Evolutionary conservation across 1,139 yeast genomes (phyloP).

Genomic region (Hemisphaericaspora xylanilytica): DNA sequence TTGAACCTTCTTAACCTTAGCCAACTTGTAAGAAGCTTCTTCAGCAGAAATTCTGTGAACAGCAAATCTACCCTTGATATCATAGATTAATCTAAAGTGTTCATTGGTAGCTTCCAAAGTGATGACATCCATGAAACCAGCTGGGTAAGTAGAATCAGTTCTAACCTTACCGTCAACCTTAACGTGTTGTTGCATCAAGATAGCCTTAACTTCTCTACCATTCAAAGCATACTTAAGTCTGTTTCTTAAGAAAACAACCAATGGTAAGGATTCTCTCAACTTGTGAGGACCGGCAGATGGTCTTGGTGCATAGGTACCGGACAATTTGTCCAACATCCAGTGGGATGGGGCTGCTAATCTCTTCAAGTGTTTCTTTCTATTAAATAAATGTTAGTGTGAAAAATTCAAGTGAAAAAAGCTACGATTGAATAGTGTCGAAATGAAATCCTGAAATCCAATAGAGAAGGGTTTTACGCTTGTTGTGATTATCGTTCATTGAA

Average conservation of each 20-base stretch:
- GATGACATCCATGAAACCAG: constrained; percentile 97
- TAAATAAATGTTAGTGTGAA: constrained; percentile 14
- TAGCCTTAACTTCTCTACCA: constrained; percentile 98
- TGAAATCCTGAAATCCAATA: constrained; percentile 1
- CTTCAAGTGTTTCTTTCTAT: constrained; percentile 92
- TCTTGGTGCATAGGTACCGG: constrained; percentile 98
- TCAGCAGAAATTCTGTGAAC: constrained; percentile 97
- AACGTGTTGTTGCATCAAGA: constrained; percentile 96
- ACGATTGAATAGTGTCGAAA: constrained; percentile 2
- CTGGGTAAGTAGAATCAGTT: constrained; percentile 95
- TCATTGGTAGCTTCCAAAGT: constrained; percentile 93
- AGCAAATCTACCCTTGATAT: constrained; percentile 95
- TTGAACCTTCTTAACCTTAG: constrained; percentile 92
- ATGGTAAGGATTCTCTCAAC: constrained; percentile 95
- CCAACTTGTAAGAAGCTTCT: constrained; percentile 94
- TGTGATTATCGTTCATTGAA: constrained; percentile 3
- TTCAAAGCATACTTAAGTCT: constrained; percentile 97
- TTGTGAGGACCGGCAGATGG: constrained; percentile 99
- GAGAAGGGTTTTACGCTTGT: constrained; percentile 2
- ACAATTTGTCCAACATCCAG: constrained; percentile 99
- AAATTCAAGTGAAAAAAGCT: background rate
- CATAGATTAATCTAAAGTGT: constrained; percentile 96
- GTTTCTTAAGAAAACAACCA: constrained; percentile 94
- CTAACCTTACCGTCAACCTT: constrained; percentile 63
- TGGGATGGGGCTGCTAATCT: constrained; percentile 99